phyloP scores from a whole-genome alignment of 352 stramenopile genomes.

The Globisporangium nagaii region DNA sequence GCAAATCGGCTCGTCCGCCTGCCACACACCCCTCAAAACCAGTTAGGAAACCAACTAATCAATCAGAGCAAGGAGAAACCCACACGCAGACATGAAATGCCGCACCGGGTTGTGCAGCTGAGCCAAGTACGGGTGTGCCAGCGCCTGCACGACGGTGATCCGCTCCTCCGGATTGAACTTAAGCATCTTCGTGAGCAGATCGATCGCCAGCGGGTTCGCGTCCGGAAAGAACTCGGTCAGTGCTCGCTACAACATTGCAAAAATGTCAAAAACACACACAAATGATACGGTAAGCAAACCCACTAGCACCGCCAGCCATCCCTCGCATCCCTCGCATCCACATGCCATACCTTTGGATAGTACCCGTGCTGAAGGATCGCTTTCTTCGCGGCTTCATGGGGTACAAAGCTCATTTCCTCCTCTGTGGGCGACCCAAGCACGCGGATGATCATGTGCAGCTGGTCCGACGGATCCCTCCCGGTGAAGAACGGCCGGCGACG shows the following conservation, averaged over 20 bases:
- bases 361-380: constrained; percentile 80
- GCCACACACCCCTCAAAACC: background rate
- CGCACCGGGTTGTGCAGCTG: constrained; percentile 89
- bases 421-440: constrained; percentile 93
- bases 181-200: constrained; percentile 90
- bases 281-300: background rate
- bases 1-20: constrained; percentile 86
- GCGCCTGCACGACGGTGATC: constrained; percentile 89
- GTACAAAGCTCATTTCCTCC: constrained; percentile 96
- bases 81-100: no score
- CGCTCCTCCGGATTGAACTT: constrained; percentile 92
- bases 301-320: background rate
- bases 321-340: no score
- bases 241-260: constrained; percentile 28
- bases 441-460: constrained; percentile 83
- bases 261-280: background rate
- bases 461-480: constrained; percentile 72
- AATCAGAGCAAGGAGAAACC: background rate
- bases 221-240: constrained; percentile 84
- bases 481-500: constrained; percentile 91
- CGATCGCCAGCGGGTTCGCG: constrained; percentile 71
- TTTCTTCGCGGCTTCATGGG: constrained; percentile 86
- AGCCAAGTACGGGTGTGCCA: constrained; percentile 86
- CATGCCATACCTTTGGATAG: constrained; percentile 62
- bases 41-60: background rate